Conservation (phyloP, 306 rosid species). For the Hylodesmum podocarpum region DNA sequence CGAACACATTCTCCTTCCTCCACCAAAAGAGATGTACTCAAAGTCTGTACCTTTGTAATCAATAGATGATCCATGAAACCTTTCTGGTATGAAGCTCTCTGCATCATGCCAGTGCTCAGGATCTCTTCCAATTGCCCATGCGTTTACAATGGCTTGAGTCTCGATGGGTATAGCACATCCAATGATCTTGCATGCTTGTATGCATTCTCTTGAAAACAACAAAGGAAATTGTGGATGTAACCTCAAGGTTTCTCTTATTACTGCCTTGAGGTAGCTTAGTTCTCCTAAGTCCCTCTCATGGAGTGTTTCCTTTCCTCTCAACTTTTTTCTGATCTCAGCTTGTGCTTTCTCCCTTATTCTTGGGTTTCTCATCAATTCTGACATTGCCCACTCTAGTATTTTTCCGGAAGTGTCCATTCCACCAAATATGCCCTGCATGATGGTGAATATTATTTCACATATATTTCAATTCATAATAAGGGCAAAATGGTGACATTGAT, state of each 20-base stretch:
- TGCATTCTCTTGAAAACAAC: constrained; percentile 30
- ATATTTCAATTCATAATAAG: neutral
- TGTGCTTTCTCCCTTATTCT: constrained; percentile 23
- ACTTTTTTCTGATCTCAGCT: constrained; percentile 20
- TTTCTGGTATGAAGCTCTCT: constrained; percentile 33
- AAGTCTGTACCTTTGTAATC: constrained; percentile 22
- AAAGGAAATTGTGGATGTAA: constrained; percentile 26
- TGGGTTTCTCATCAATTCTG: constrained; percentile 28
- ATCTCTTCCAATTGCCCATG: no score
- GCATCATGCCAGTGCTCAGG: constrained; percentile 23
- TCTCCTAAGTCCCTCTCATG: neutral
- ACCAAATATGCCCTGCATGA: constrained; percentile 25
- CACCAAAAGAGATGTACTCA: constrained; percentile 25
- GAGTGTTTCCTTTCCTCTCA: neutral
- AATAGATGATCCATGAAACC: neutral
- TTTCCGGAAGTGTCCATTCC: constrained; percentile 27
- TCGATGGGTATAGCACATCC: constrained; percentile 22
- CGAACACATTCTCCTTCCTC: constrained; percentile 27
- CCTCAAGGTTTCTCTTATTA: constrained; percentile 33
- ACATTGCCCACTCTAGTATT: constrained; percentile 21
- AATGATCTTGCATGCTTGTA: neutral
- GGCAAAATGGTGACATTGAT: neutral
- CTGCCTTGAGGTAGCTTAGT: constrained; percentile 13
- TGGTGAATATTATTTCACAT: neutral
- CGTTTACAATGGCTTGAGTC: constrained; percentile 16